Percentiles rank a stretch among this genome's conserved stretches.
Evolutionary conservation across 768 basidiomycete species (phyloP).

Genomic region (Tricholoma bakamatsutake): DNA sequence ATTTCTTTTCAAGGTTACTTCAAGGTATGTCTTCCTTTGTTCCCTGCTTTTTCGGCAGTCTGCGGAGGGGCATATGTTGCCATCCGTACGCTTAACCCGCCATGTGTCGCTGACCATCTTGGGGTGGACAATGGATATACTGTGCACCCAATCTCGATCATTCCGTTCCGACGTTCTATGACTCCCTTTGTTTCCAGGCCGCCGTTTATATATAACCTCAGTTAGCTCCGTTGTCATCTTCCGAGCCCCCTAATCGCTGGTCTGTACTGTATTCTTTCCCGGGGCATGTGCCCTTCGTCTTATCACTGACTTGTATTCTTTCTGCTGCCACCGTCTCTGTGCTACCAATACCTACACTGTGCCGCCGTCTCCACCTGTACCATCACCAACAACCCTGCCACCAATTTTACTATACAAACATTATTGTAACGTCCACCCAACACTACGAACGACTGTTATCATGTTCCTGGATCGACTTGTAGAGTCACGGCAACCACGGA

Average conservation of each 20-base stretch:
- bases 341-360: conserved; percentile 15
- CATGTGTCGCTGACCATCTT: conserved; percentile 7
- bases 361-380: conserved; percentile 9
- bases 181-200: conserved; percentile 27
- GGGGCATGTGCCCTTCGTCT: conserved; percentile 7
- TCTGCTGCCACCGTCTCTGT: conserved; percentile 12
- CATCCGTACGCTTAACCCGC: conserved; percentile 4
- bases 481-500: conserved; percentile 35
- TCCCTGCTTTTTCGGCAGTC: conserved; percentile 5
- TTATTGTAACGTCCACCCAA: conserved; percentile 5
- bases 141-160: conserved; percentile 17
- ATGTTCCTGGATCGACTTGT: conserved; percentile 36
- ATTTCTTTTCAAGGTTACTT: conserved; percentile 48
- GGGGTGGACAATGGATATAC: conserved; percentile 19
- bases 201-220: conserved; percentile 25
- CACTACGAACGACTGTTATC: conserved; percentile 9
- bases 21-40: conserved; percentile 10
- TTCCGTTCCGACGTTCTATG: conserved; percentile 9
- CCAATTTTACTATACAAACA: conserved; percentile 9
- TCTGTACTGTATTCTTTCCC: conserved; percentile 19
- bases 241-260: conserved; percentile 23
- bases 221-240: conserved; percentile 14
- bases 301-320: conserved; percentile 26
- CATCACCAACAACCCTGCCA: conserved; percentile 5
- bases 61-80: background rate